Conservation (phyloP, 148 eudicot genomes). For the Chenopodium album region DNA sequence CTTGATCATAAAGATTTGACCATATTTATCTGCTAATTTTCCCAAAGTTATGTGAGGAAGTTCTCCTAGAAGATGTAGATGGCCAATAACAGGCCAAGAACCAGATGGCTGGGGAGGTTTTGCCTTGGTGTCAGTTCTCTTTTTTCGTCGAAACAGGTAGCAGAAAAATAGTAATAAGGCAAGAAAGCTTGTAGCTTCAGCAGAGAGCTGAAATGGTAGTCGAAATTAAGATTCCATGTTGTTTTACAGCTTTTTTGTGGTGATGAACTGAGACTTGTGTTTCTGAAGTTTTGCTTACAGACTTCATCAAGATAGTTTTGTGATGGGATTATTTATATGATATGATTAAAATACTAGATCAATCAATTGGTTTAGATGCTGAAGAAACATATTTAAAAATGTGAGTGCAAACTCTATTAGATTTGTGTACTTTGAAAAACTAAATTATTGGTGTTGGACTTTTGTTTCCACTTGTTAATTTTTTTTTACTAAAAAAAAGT, state of each 20-base stretch:
- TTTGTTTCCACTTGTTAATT: no score
- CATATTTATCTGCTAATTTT: conserved; percentile 33
- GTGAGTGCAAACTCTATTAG: no score
- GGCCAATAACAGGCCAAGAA: conserved; percentile 14
- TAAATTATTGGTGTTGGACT: no score
- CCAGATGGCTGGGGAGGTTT: conserved; percentile 1
- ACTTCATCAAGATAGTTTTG: no score
- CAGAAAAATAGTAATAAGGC: neutral
- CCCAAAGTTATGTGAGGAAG: conserved; percentile 22
- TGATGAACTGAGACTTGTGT: no score
- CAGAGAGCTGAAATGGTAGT: neutral
- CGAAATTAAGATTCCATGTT: neutral
- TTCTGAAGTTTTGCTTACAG: no score
- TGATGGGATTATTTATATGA: no score
- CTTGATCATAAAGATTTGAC: conserved; percentile 22
- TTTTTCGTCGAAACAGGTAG: neutral
- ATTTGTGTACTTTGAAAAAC: no score
- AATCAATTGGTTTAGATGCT: no score
- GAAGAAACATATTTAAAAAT: no score
- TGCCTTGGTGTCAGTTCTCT: neutral
- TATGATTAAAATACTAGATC: no score
- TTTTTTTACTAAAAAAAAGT: no score
- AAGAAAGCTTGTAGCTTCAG: neutral
- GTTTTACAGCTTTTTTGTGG: neutral
- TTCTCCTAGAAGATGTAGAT: conserved; percentile 25